Base-by-base conservation (phyloP, 1,284 basidiomycete species). In the Rhodotorula sp. region DNA sequence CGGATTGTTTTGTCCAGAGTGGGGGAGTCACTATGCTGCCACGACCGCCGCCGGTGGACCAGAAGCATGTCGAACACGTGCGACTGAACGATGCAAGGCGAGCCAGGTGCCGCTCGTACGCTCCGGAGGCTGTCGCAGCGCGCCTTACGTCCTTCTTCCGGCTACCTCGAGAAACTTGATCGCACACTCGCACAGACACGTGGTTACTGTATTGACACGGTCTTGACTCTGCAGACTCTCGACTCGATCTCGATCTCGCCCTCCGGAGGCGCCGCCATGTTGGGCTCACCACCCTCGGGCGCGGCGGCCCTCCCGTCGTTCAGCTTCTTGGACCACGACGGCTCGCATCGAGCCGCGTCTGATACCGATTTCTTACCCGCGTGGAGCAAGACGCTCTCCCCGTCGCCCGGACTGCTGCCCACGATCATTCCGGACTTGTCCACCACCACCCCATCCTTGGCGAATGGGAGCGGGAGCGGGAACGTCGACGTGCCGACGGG, bases 311-410 rank as follows among this genome's bases (percentile, higher is more conserved):
- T 67, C 38, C 54, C 66, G n/a, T 45, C 61, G 26, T 64, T 67
- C 47, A 48, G 55, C 23, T 26, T 55, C 38, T n/a, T 31, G 28
- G 31, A 59, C 47, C 56, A 71, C 28, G 34, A 60, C 26, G 43
- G 58, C 28, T 23, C 62, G 14, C 23, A 34, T 8, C 49, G 56
- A 4, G 31, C 50, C 10, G 52, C 47, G 47, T 62, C 64, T 18
- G 68, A 68, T 55, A 43, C 31, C 47, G 66, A 68, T 49, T 45
- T 67, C 28, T 50, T 71, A 18, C 69, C 69, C 14, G 55, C 68
- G 8, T 74, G 72, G 72, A 67, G 69, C 23, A 64, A 62, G 21
- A 34, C 62, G 26, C 54, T 65, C 2, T 68, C 69, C 31, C 56
- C 67, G 19, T 70, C 69, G n/a, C 69, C 69, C 3, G 43, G 47